A percentile compares a stretch with the other conserved stretches of the same genome.
These are phyloP conservation scores for Schizonepeta tenuifolia DNA, from an alignment of 257 asterid species.

Conservation along the genomic window DNA sequence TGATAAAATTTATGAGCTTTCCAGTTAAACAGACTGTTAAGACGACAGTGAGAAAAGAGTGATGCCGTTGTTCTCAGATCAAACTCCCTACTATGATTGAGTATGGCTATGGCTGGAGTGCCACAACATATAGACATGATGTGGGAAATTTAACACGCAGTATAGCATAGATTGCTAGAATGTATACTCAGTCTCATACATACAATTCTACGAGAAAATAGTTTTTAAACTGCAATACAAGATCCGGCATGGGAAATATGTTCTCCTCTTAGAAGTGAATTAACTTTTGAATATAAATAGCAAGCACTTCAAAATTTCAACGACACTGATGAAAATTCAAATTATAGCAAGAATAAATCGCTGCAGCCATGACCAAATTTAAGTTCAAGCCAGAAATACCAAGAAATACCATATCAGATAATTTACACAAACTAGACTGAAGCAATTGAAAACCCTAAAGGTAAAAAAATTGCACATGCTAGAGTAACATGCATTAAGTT, in stretches of 20 bases:
- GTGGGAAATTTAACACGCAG: background rate
- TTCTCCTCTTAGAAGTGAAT: background rate
- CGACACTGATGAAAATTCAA: background rate
- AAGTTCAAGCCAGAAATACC: background rate
- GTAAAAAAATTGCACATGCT: background rate
- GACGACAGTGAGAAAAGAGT: slow-evolving; percentile 10
- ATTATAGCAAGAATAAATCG: background rate
- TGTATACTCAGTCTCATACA: background rate
- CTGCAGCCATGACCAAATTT: background rate
- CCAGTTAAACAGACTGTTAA: slow-evolving; percentile 12
- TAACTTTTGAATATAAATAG: background rate
- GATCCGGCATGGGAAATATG: background rate
- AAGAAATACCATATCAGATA: background rate
- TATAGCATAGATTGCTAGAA: background rate
- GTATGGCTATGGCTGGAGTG: background rate
- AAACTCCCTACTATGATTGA: background rate
- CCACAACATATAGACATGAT: background rate
- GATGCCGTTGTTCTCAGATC: slow-evolving; percentile 26
- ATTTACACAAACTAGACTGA: background rate
- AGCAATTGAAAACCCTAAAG: slow-evolving; percentile 6
- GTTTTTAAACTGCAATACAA: background rate
- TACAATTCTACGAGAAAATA: background rate
- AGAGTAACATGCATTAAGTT: slow-evolving; percentile 7
- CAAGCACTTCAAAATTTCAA: background rate
- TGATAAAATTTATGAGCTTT: background rate